Conservation (phyloP, 2,329 filamentous ascomycete species). For the Aspergillus persii region DNA sequence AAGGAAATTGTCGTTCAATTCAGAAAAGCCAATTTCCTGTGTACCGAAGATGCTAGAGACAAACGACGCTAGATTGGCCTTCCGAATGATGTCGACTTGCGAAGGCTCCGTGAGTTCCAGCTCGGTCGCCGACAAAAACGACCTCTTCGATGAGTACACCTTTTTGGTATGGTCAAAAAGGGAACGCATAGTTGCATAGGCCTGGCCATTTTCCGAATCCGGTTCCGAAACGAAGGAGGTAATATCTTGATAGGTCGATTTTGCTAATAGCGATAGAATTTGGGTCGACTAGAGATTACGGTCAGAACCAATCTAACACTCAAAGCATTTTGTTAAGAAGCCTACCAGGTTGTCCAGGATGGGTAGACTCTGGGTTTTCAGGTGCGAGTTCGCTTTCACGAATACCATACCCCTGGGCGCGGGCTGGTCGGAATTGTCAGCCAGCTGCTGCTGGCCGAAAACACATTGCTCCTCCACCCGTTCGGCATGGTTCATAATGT, state of each 20-base stretch:
- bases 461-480: constrained; percentile 40
- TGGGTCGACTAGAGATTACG: constrained; percentile 51
- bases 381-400: constrained; percentile 43
- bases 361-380: constrained; percentile 60
- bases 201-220: constrained; percentile 57
- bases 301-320: background rate
- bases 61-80: constrained; percentile 65
- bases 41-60: constrained; percentile 63
- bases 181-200: constrained; percentile 61
- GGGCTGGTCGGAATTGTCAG: constrained; percentile 27
- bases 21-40: constrained; percentile 62
- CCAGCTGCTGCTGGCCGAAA: constrained; percentile 34
- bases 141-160: constrained; percentile 56
- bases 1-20: constrained; percentile 62
- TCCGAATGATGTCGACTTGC: constrained; percentile 60
- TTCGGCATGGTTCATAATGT: constrained; percentile 45
- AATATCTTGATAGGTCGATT: constrained; percentile 56
- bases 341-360: constrained; percentile 61
- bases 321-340: constrained; percentile 4
- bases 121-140: constrained; percentile 56
- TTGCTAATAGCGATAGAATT: constrained; percentile 57
- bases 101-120: constrained; percentile 51
- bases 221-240: constrained; percentile 56
- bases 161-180: constrained; percentile 64
- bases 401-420: constrained; percentile 37